Evolutionary conservation across 768 basidiomycete species (phyloP).

Genomic region (Pulveroboletus sp.): DNA sequence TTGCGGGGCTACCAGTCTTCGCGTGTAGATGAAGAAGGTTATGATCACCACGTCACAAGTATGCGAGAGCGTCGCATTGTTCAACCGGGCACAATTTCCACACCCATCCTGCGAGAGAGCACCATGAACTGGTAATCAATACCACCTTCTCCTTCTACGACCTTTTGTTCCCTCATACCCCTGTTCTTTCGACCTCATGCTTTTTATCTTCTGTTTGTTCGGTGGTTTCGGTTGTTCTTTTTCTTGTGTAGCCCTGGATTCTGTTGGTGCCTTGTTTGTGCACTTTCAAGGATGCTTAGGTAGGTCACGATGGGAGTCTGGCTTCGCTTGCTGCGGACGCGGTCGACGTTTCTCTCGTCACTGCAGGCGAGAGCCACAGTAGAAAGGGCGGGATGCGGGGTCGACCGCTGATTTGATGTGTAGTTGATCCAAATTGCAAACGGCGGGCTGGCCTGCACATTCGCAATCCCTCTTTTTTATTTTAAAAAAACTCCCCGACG

Average conservation of each 20-base stretch:
- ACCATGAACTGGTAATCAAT: constrained; percentile 75
- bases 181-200: not conserved
- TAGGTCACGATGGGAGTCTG: constrained; percentile 13
- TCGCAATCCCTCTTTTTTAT: not conserved
- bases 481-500: not conserved
- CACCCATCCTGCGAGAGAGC: constrained; percentile 74
- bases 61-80: constrained; percentile 60
- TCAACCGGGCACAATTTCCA: constrained; percentile 59
- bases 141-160: not conserved
- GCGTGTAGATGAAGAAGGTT: constrained; percentile 34
- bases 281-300: constrained; percentile 20
- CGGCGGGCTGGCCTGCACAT: constrained; percentile 22
- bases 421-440: constrained; percentile 7
- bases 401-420: constrained; percentile 8
- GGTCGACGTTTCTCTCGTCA: not conserved
- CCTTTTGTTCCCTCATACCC: constrained; percentile 16
- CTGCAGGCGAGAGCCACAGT: not conserved
- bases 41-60: constrained; percentile 28
- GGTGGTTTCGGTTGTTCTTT: not conserved
- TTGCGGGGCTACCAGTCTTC: constrained; percentile 53
- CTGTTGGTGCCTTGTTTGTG: constrained; percentile 21
- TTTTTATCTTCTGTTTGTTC: constrained; percentile 4
- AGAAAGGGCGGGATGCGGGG: not conserved
- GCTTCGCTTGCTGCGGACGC: constrained; percentile 3
- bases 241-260: constrained; percentile 20